Evolutionary conservation across 192 early-diverging fungal genomes (phyloP).

Genomic region (Umbelopsis sp.): DNA sequence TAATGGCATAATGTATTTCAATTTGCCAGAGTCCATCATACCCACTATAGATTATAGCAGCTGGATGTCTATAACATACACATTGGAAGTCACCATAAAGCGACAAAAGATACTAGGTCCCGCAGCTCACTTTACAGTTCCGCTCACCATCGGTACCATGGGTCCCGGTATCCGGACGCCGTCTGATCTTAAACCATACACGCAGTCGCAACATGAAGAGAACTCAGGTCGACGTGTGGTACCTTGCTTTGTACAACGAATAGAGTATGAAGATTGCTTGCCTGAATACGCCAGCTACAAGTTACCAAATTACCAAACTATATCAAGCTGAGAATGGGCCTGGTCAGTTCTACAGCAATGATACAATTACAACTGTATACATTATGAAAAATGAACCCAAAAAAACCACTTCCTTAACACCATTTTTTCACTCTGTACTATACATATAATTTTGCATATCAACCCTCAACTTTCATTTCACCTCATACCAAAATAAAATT

Average conservation of each 20-base stretch:
- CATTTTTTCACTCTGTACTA: too few species aligned
- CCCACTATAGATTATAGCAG: background rate
- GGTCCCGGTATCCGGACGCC: background rate
- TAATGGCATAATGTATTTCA: background rate
- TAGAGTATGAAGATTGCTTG: constrained; percentile 7
- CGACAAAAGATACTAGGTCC: background rate
- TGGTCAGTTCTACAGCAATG: background rate
- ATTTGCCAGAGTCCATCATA: background rate
- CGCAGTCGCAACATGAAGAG: background rate
- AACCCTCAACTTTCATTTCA: too few species aligned
- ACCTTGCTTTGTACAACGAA: background rate
- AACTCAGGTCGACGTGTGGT: background rate
- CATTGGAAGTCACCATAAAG: background rate
- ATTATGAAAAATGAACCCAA: too few species aligned
- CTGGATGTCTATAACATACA: background rate
- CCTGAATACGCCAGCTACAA: background rate
- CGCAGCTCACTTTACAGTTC: background rate
- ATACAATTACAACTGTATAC: too few species aligned
- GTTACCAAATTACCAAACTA: background rate
- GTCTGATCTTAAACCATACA: background rate
- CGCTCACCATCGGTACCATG: background rate
- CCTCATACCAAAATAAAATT: too few species aligned
- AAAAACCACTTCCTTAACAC: too few species aligned
- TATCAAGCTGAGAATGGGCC: background rate
- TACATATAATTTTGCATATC: too few species aligned